Evolutionary conservation across 805 yeast genomes (phyloP).

Genomic region (Kuraishia hungarica): DNA sequence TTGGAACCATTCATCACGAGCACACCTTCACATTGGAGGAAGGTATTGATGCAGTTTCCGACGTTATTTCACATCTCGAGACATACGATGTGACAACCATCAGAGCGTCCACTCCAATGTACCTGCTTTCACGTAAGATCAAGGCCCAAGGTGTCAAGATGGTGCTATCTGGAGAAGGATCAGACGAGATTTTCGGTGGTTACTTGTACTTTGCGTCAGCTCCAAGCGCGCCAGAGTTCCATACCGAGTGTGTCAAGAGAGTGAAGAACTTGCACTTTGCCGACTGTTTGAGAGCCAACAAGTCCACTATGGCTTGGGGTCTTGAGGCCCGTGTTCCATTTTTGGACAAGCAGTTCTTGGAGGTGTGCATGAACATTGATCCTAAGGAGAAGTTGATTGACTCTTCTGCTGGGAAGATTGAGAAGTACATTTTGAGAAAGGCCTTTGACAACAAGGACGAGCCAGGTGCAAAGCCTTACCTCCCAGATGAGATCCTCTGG

Average conservation of each 20-base stretch:
- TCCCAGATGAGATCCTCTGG: slow-evolving; percentile 96
- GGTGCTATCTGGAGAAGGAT: slow-evolving; percentile 98
- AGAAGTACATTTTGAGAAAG: slow-evolving; percentile 93
- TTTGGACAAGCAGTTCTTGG: slow-evolving; percentile 89
- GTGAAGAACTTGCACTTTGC: slow-evolving; percentile 96
- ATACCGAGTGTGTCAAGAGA: slow-evolving; percentile 88
- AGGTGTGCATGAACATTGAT: slow-evolving; percentile 88
- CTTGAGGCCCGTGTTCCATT: slow-evolving; percentile 99
- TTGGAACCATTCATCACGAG: slow-evolving; percentile 95
- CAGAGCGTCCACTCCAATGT: slow-evolving; percentile 99
- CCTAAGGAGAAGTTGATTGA: slow-evolving; percentile 87
- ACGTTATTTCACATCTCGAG: slow-evolving; percentile 92
- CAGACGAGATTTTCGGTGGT: slow-evolving; percentile 98
- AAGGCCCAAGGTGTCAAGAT: slow-evolving; percentile 99
- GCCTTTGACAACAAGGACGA: slow-evolving; percentile 93
- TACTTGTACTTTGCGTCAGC: slow-evolving; percentile 96
- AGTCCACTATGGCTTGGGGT: slow-evolving; percentile 99
- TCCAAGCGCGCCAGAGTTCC: slow-evolving; percentile 90
- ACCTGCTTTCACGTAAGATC: slow-evolving; percentile 88
- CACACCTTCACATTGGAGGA: slow-evolving; percentile 96
- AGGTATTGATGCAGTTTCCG: slow-evolving; percentile 91
- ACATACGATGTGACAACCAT: slow-evolving; percentile 98
- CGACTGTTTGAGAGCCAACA: slow-evolving; percentile 98
- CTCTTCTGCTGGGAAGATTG: slow-evolving; percentile 67
- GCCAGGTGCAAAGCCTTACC: slow-evolving; percentile 69